Evolutionary conservation across 352 stramenopile genomes (phyloP).

Genomic region (Aphanomyces euteiches): DNA sequence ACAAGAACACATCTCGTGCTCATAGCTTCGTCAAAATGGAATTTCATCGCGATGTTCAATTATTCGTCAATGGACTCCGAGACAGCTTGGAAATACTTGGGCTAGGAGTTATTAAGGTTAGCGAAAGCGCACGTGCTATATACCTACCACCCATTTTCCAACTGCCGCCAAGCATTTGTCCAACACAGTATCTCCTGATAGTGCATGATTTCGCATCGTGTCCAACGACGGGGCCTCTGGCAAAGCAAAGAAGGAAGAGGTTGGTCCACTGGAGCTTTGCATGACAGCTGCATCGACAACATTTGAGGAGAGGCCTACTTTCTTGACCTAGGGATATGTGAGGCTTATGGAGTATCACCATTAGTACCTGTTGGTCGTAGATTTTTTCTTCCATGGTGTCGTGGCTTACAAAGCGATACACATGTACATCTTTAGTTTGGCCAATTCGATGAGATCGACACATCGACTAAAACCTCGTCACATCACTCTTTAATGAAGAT

Average conservation of each 20-base stretch:
- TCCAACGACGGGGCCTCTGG: slow-evolving; percentile 31
- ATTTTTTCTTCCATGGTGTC: slow-evolving; percentile 92
- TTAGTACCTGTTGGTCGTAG: slow-evolving; percentile 73
- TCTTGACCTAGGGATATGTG: slow-evolving; percentile 48
- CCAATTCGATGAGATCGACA: slow-evolving; percentile 89
- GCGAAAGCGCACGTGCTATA: background rate
- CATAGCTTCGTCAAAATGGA: too few relatives aligned
- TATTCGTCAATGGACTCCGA: background rate
- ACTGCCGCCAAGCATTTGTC: slow-evolving; percentile 51
- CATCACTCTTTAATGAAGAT: background rate
- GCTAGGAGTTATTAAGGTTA: background rate
- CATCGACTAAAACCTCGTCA: slow-evolving; percentile 65
- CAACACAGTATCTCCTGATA: slow-evolving; percentile 53
- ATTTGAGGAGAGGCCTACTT: slow-evolving; percentile 70
- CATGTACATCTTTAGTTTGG: slow-evolving; percentile 83
- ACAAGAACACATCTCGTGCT: too few relatives aligned
- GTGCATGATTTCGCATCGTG: slow-evolving; percentile 19
- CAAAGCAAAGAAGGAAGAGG: slow-evolving; percentile 22
- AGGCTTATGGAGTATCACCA: background rate
- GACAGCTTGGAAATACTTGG: slow-evolving; percentile 25
- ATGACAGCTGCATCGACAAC: slow-evolving; percentile 50
- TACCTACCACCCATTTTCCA: slow-evolving; percentile 58
- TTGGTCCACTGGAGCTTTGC: background rate
- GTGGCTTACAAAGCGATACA: slow-evolving; percentile 90
- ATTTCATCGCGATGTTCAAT: background rate